Evolutionary conservation across 805 yeast species (phyloP), one percentile per base, ranked within the genome.

Genomic region (Torulaspora indica): DNA sequence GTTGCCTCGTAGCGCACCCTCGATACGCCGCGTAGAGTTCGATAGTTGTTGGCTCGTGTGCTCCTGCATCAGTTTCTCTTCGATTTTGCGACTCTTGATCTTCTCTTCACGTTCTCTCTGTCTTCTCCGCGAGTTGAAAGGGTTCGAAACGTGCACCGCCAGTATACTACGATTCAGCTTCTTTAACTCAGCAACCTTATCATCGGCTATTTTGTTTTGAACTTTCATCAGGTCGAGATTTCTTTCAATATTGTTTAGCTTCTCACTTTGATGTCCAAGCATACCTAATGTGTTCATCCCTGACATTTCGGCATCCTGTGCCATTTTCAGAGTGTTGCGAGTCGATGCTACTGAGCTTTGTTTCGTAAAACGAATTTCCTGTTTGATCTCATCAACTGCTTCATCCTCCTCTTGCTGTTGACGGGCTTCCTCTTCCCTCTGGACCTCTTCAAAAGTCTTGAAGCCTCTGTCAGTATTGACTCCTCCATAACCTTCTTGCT

Each of bases 191-290:
- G 75, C 76, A 28, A 91, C 91, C 63, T 86, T 85, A 33, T 81
- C 86, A 51, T 84, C 89, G 4, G 95, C 95, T 43, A 85, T 77
- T 54, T 80, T 72, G 46, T 86, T 85, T 61, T 89, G 96, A 3
- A 87, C 82, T 46, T 81, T 84, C 41, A 95, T 87, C 43, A 85
- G 68, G 42, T 85, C 78, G 53, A 91, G 69, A 52, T 82, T 82
- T 52, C 78, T 78, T 61, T 93, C 96, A 15, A 90, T 81, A 57
- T 78, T 79, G 63, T 83, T 85, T 51, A 93, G 71, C 38, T 87
- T 74, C 61, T 89, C 96, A 45, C 93, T 81, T 65, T 93, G 98
- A n/a, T 90, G 78, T 20, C 98, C 98, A 38, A 93, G 74, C 79
- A 87, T 79, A 23, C 96, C 97, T 50, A 91, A 67, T 0, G 97